phyloP scores from a whole-genome alignment of 1,139 yeast genomes.

The Blastobotrys buckinghamii region DNA sequence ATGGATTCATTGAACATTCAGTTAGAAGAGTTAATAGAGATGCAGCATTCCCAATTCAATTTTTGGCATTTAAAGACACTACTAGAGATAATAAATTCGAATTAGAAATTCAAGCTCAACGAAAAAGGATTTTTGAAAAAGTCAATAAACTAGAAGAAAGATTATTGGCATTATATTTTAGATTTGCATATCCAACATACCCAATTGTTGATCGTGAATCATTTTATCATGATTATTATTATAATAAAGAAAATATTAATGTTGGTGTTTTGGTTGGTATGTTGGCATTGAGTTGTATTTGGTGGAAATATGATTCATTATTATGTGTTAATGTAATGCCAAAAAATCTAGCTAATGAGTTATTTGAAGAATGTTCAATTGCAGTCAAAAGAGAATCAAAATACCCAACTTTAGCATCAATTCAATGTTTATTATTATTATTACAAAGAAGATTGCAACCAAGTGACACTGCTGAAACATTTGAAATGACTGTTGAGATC shows the following conservation, averaged over 20 bases:
- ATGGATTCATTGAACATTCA: conserved; percentile 30
- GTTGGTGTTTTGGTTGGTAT: conserved; percentile 33
- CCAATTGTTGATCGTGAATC: conserved; percentile 34
- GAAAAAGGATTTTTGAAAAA: conserved; percentile 21
- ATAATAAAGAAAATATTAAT: conserved; percentile 27
- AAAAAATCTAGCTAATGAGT: conserved; percentile 24
- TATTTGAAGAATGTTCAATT: conserved; percentile 30
- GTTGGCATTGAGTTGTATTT: conserved; percentile 33
- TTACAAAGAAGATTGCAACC: conserved; percentile 31
- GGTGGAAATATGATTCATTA: conserved; percentile 36
- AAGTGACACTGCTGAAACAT: conserved; percentile 32
- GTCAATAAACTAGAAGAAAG: conserved; percentile 29
- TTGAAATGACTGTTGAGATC: conserved; percentile 27
- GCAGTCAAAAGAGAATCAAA: conserved; percentile 32
- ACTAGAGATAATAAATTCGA: conserved; percentile 17
- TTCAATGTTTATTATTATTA: conserved; percentile 38
- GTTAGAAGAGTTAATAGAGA: conserved; percentile 27
- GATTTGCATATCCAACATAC: conserved; percentile 34
- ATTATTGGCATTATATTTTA: conserved; percentile 32
- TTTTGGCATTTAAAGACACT: conserved; percentile 24
- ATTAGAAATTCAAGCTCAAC: conserved; percentile 21
- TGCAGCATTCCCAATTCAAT: conserved; percentile 27
- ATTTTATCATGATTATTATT: conserved; percentile 31
- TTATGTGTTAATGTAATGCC: conserved; percentile 34
- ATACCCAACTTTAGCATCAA: conserved; percentile 39